Percentiles rank a stretch among this genome's conserved stretches.
Evolutionary conservation across 352 stramenopile species (phyloP).

Genomic region (Pythium vanterpoolii): DNA sequence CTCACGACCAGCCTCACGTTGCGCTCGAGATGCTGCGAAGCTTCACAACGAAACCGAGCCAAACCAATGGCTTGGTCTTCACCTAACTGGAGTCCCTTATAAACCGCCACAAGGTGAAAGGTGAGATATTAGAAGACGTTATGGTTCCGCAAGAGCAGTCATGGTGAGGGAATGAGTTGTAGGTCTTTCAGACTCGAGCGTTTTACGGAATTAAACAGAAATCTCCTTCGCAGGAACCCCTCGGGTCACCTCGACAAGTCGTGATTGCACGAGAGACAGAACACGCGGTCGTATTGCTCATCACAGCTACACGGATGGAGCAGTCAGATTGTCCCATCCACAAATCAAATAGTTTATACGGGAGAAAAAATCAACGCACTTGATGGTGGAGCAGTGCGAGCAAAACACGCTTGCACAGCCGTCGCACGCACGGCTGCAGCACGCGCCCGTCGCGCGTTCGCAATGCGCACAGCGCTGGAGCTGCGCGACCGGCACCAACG

Average conservation of each 20-base stretch:
- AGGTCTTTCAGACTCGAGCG: background rate
- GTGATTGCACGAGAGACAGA: slow-evolving; percentile 73
- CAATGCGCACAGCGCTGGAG: slow-evolving; percentile 58
- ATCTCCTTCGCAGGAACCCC: background rate
- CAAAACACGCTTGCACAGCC: slow-evolving; percentile 57
- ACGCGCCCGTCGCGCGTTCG: slow-evolving; percentile 51
- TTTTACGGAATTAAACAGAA: background rate
- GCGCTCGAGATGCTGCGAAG: slow-evolving; percentile 42
- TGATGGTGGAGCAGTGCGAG: slow-evolving; percentile 80
- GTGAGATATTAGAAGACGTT: too few species aligned
- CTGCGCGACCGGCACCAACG: slow-evolving; percentile 5
- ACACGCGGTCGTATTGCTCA: slow-evolving; percentile 72
- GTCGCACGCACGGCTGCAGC: slow-evolving; percentile 60
- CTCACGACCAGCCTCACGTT: slow-evolving; percentile 57
- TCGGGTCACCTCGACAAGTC: slow-evolving; percentile 24
- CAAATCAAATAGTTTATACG: background rate
- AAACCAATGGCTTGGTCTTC: slow-evolving; percentile 28
- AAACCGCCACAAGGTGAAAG: background rate
- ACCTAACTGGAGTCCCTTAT: background rate
- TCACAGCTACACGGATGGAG: slow-evolving; percentile 39
- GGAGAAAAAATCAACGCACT: slow-evolving; percentile 34
- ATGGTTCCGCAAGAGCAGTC: too few species aligned
- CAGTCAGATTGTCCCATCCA: background rate
- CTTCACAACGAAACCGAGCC: slow-evolving; percentile 34
- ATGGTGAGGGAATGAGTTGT: background rate